These are phyloP conservation scores for Fusarium xyrophilum DNA, from an alignment of 2,329 filamentous ascomycete species.

Conservation along the genomic window DNA sequence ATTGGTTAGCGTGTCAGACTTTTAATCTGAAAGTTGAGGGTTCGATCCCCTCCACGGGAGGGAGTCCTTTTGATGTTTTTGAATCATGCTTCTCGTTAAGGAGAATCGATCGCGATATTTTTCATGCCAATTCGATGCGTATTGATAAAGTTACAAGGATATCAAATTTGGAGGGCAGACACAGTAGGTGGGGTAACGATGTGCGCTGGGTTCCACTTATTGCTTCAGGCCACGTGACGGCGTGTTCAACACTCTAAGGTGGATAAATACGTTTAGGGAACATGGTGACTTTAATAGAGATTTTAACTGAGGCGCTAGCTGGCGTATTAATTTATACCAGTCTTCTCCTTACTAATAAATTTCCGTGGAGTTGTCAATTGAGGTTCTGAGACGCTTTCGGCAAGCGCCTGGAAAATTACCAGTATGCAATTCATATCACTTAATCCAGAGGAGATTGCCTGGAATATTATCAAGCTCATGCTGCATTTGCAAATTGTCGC, in stretches of 20 bases:
- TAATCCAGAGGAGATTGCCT: accelerated
- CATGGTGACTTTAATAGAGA: accelerated
- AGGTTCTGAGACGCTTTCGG: accelerated
- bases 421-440: accelerated
- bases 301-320: neutral
- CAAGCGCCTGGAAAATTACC: neutral
- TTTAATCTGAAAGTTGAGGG: conserved; percentile 11
- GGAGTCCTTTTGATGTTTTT: accelerated
- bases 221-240: neutral
- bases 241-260: neutral
- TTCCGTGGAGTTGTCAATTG: accelerated
- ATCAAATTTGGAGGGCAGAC: accelerated
- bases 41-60: neutral
- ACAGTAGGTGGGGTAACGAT: accelerated
- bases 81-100: accelerated
- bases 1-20: conserved; percentile 26
- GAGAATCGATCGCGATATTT: neutral
- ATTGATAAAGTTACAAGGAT: neutral
- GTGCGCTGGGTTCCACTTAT: accelerated
- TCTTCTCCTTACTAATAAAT: accelerated
- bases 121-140: accelerated
- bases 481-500: accelerated
- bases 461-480: accelerated
- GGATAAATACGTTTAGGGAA: accelerated
- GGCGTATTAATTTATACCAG: accelerated